These are phyloP conservation scores for Aristolochia fimbriata DNA, from an alignment of 164 flowering plant species.

Conservation along the genomic window DNA sequence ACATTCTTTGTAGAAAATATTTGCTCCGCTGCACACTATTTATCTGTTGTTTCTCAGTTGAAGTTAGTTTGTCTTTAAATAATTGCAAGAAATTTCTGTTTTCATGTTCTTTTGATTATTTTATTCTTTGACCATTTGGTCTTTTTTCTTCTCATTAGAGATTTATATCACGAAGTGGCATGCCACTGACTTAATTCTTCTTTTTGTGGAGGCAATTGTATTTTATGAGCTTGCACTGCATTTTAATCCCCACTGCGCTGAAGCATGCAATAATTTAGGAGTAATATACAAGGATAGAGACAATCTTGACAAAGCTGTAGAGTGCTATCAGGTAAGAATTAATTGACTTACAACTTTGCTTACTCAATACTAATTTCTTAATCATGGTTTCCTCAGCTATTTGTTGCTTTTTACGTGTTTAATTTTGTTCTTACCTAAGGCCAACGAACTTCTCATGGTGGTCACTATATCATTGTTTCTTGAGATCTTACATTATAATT, in stretches of 20 bases:
- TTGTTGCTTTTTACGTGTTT: background rate
- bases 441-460: background rate
- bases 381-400: too few relatives aligned
- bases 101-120: background rate
- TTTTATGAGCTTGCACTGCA: slow-evolving; percentile 97
- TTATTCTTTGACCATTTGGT: background rate
- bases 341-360: background rate
- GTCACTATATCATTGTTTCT: too few relatives aligned
- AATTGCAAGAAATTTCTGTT: background rate
- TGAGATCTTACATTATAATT: background rate
- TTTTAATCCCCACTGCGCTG: slow-evolving; percentile 97
- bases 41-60: too few relatives aligned
- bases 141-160: slow-evolving; percentile 2
- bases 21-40: too few relatives aligned
- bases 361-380: background rate
- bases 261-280: slow-evolving; percentile 98
- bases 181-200: slow-evolving; percentile 7
- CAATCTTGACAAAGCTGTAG: slow-evolving; percentile 99
- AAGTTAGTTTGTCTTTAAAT: too few relatives aligned
- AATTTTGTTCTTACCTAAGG: background rate
- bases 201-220: slow-evolving; percentile 72
- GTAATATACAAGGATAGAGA: slow-evolving; percentile 95
- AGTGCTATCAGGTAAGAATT: slow-evolving; percentile 79
- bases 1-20: too few relatives aligned
- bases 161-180: slow-evolving; percentile 2